Percentiles rank a stretch among this genome's conserved stretches.
phyloP scores from a whole-genome alignment of 129 eudicot species.

The Flaveria bidentis region DNA sequence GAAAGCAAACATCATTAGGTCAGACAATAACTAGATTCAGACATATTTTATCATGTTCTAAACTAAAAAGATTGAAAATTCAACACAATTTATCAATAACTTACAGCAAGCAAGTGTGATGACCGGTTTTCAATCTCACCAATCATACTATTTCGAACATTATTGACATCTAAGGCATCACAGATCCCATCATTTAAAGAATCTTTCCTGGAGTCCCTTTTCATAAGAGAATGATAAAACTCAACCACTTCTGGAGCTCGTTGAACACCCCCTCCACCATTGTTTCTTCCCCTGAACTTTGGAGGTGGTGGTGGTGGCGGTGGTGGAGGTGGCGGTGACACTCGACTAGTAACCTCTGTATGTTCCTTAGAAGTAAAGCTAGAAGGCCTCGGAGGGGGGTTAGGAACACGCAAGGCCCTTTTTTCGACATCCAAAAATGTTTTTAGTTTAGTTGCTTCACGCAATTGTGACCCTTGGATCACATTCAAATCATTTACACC shows the following conservation, averaged over 20 bases:
- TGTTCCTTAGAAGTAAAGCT: constrained; percentile 34
- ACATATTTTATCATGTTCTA: neutral
- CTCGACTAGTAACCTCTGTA: constrained; percentile 42
- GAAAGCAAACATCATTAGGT: constrained; percentile 7
- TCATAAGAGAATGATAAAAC: constrained; percentile 95
- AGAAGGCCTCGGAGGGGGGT: constrained; percentile 92
- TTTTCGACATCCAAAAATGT: constrained; percentile 67
- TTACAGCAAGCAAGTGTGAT: constrained; percentile 92
- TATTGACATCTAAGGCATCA: constrained; percentile 61
- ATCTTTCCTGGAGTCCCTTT: constrained; percentile 83
- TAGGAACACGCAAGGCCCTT: constrained; percentile 76
- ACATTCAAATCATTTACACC: constrained; percentile 42
- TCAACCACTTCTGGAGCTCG: constrained; percentile 96
- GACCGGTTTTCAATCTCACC: constrained; percentile 96
- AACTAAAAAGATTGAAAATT: neutral
- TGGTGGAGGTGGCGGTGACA: constrained; percentile 57
- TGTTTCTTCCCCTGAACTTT: constrained; percentile 43
- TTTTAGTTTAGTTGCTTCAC: constrained; percentile 48
- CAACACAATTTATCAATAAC: constrained; percentile 23
- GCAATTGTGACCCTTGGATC: constrained; percentile 45
- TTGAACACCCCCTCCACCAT: constrained; percentile 57
- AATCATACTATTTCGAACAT: constrained; percentile 82
- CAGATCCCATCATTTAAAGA: constrained; percentile 52
- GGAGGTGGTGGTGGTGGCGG: constrained; percentile 85
- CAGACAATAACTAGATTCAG: neutral